Evolutionary conservation across 2,329 filamentous ascomycete species (phyloP), one percentile per base, ranked within the genome.

Genomic region (Fusarium equiseti): DNA sequence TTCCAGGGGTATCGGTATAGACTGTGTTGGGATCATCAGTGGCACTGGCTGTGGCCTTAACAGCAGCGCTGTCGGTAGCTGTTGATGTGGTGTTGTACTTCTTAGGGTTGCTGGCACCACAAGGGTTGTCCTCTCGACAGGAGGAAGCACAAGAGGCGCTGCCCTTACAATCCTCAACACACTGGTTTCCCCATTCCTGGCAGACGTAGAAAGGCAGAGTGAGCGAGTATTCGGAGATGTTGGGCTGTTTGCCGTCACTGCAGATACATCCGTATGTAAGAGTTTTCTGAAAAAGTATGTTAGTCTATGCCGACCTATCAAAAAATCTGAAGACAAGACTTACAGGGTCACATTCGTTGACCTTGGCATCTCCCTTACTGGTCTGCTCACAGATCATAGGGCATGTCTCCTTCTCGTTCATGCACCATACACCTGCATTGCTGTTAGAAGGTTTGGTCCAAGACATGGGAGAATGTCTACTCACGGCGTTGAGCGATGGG

Each of bases 121-220:
- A 95, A 5, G 90, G 91, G 81, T 94, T 83, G 68, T 94, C 82
- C 73, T 87, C 75, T 59, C 87, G 85, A 83, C 92, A 95, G 59
- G 80, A 74, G 63, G 81, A 80, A n/a, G 86, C 79, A 78, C 92
- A 94, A 73, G 85, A 85, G 80, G 90, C 83, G 69, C 81, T 78
- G 52, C 76, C 63, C 35, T 80, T 82, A 80, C 92, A 94, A 62
- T 67, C 80, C 4, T 71, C 76, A 15, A 91, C 89, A 78, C 91
- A 94, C 80, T 93, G 88, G 78, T 83, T 89, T 74, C 88, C 90
- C 86, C 87, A 93, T 81, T 91, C 86, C 49, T 85, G 86, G 86
- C 92, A 96, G 74, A 90, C 86, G 82, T 90, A 93, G 86, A 89
- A 95, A 35, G 93, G 92, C 27, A 96, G 84, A 2, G 92, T 95